phyloP scores from a whole-genome alignment of 139 green algal genomes.

The Volvox africanus region DNA sequence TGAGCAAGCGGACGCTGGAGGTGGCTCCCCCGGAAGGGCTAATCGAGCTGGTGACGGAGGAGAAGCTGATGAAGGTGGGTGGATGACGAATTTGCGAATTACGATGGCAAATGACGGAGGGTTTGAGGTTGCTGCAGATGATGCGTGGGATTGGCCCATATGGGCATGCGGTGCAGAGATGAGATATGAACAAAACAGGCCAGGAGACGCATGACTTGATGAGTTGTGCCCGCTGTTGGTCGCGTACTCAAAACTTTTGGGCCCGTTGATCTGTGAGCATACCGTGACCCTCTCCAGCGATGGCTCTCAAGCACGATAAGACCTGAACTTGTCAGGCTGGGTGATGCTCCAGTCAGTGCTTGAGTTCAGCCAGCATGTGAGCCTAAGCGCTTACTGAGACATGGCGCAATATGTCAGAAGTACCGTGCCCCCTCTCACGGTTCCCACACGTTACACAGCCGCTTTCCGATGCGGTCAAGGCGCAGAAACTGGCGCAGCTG shows the following conservation, averaged over 20 bases:
- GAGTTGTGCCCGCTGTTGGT: too few species aligned
- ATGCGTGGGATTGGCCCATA: neutral
- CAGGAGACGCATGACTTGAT: neutral
- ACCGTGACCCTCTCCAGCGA: neutral
- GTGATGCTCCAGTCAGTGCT: too few species aligned
- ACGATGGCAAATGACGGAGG: neutral
- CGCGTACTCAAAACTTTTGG: too few species aligned
- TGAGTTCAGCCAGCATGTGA: too few species aligned
- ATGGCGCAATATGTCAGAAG: neutral
- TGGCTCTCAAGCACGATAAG: too few species aligned
- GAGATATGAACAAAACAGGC: neutral
- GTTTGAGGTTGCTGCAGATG: neutral
- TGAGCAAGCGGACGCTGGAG: slow-evolving; percentile 15
- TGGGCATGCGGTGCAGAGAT: neutral
- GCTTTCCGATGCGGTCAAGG: slow-evolving; percentile 30
- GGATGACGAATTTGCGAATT: neutral
- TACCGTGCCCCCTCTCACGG: neutral
- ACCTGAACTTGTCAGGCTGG: too few species aligned
- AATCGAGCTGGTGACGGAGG: slow-evolving; percentile 47
- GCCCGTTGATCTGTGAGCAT: too few species aligned
- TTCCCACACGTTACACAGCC: neutral
- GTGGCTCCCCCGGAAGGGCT: slow-evolving; percentile 59
- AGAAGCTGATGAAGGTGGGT: slow-evolving; percentile 47
- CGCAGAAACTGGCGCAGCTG: slow-evolving; percentile 30
- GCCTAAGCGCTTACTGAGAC: too few species aligned